phyloP scores from a whole-genome alignment of 176 grass and related monocot species.

The Miscanthus lutarioriparius region DNA sequence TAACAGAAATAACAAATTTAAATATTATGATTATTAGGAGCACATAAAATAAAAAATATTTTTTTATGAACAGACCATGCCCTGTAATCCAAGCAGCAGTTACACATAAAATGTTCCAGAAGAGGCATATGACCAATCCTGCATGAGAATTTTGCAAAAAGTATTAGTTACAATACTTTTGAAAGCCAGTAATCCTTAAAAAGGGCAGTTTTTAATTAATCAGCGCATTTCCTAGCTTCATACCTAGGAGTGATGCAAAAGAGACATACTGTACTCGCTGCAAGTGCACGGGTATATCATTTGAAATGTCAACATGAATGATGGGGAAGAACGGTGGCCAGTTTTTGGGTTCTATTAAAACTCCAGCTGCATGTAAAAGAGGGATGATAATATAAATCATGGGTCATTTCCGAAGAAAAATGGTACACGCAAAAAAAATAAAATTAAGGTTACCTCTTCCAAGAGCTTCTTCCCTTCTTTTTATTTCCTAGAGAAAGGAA shows the following conservation, averaged over 20 bases:
- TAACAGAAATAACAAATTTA: neutral
- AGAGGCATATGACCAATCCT: slow-evolving; percentile 65
- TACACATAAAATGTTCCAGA: slow-evolving; percentile 70
- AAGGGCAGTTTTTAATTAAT: neutral
- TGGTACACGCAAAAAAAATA: neutral
- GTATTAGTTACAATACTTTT: neutral
- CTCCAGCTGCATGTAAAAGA: slow-evolving; percentile 47
- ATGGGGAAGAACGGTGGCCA: slow-evolving; percentile 74
- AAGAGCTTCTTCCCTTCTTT: slow-evolving; percentile 63
- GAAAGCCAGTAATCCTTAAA: neutral
- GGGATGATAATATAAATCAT: neutral
- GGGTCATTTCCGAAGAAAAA: neutral
- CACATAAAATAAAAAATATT: neutral
- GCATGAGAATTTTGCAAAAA: neutral
- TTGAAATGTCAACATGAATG: slow-evolving; percentile 72
- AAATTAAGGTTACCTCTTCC: slow-evolving; percentile 30
- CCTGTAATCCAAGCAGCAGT: slow-evolving; percentile 51
- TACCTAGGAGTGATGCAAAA: slow-evolving; percentile 78
- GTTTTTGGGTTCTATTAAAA: slow-evolving; percentile 57
- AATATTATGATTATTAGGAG: neutral
- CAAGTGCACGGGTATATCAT: slow-evolving; percentile 68
- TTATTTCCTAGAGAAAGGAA: slow-evolving; percentile 43
- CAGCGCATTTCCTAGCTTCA: neutral
- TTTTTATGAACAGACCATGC: slow-evolving; percentile 28
- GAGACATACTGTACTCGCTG: slow-evolving; percentile 66